phyloP scores from a whole-genome alignment of 225 moss, liverwort and hornwort genomes.

The Bryoerythrophyllum caledonicum region DNA sequence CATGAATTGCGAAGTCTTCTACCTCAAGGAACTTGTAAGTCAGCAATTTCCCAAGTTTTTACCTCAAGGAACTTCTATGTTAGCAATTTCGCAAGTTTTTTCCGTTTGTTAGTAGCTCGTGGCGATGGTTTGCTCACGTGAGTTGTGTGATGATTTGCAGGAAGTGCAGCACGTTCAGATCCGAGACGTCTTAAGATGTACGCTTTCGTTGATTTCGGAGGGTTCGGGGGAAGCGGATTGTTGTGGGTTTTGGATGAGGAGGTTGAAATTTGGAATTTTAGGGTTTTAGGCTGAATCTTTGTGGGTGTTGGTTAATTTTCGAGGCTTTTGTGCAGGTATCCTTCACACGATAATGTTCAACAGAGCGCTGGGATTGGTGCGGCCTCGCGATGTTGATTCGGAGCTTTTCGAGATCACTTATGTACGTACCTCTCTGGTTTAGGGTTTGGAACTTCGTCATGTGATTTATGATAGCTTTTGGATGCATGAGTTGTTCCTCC shows the following conservation, averaged over 20 bases:
- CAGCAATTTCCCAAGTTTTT: slow-evolving; percentile 25
- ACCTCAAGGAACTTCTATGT: slow-evolving; percentile 85
- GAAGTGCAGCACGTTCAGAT: slow-evolving; percentile 98
- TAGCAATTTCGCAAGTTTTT: neutral
- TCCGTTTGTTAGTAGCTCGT: neutral
- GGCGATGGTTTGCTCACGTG: neutral
- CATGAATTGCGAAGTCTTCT: slow-evolving; percentile 97
- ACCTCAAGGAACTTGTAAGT: slow-evolving; percentile 86
- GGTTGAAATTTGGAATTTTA: neutral
- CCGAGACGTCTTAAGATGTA: slow-evolving; percentile 93
- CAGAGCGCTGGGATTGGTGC: slow-evolving; percentile 81
- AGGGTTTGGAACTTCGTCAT: slow-evolving; percentile 15
- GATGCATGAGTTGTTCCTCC: neutral
- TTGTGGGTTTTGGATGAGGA: neutral
- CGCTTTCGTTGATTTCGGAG: neutral
- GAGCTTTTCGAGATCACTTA: slow-evolving; percentile 94
- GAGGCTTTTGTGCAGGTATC: slow-evolving; percentile 39
- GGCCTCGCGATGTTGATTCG: slow-evolving; percentile 82
- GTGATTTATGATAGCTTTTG: neutral
- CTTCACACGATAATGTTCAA: slow-evolving; percentile 95
- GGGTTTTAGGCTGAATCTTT: slow-evolving; percentile 12
- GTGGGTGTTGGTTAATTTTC: neutral
- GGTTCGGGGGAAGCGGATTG: neutral
- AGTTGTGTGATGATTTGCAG: slow-evolving; percentile 38
- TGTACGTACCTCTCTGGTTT: slow-evolving; percentile 37